Percentiles rank a stretch among this genome's conserved stretches.
Conservation (phyloP, 257 asterid genomes). For the Solanum appendiculatum region DNA sequence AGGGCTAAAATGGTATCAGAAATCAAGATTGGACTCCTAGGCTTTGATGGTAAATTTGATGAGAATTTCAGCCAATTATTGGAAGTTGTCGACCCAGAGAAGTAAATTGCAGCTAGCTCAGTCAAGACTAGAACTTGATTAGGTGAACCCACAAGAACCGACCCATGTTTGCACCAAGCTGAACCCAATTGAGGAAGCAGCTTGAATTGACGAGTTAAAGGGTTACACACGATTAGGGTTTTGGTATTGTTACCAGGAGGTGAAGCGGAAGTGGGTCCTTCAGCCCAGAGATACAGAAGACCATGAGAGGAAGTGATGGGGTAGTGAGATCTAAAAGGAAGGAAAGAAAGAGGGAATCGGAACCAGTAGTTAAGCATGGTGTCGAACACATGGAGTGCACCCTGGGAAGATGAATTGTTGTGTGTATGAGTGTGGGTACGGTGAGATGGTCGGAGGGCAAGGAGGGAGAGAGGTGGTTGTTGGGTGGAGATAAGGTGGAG, state of each 20-base stretch:
- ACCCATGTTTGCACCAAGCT: conserved; percentile 97
- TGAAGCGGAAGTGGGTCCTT: neutral
- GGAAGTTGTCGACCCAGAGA: conserved; percentile 18
- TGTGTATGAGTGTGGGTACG: conserved; percentile 32
- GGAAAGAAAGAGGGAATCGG: conserved; percentile 69
- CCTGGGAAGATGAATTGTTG: conserved; percentile 11
- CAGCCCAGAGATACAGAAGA: conserved; percentile 84
- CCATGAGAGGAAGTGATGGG: conserved; percentile 83
- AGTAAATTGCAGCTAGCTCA: conserved; percentile 78
- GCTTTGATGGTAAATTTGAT: conserved; percentile 83
- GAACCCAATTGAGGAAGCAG: conserved; percentile 92
- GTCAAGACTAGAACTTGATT: conserved; percentile 66
- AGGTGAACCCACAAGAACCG: conserved; percentile 69
- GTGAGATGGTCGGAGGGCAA: conserved; percentile 68
- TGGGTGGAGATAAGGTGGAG: conserved; percentile 56
- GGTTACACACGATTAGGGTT: conserved; percentile 75
- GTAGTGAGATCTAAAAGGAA: conserved; percentile 72
- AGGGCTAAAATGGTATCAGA: conserved; percentile 55
- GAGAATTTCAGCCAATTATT: conserved; percentile 75
- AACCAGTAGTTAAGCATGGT: conserved; percentile 62
- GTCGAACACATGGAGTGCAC: conserved; percentile 60
- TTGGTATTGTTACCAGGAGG: conserved; percentile 13
- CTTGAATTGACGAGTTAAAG: conserved; percentile 46
- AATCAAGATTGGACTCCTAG: conserved; percentile 76
- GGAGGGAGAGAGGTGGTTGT: conserved; percentile 37